Evolutionary conservation across 495 filamentous ascomycete genomes (phyloP), one percentile per base, ranked within the genome.

Genomic region (Aspergillus haitiensis): DNA sequence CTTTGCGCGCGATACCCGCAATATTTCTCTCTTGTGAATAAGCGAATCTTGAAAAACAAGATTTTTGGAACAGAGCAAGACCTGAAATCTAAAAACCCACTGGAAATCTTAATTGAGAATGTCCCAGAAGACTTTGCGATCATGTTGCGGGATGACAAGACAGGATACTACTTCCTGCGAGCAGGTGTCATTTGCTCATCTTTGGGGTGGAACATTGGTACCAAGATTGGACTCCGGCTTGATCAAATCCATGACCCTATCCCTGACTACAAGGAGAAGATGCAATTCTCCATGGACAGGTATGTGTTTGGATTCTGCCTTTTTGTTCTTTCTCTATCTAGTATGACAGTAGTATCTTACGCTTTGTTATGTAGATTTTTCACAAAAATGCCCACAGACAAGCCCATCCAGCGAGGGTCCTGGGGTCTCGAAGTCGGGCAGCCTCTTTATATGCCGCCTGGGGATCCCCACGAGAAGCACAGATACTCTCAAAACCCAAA

Each of bases 231-330:
- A 12, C 70, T 86, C 61, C 81, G 81, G 51, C 75, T 97, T 35
- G 77, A 87, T 51, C 81, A 89, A 58, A 93, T 97, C 61, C 92
- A 97, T 70, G 70, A 68, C 3, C 82, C 85, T 1, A 88, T 97
- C 32, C 92, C 92, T 0, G 90, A 96, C 64, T 95, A 94, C 68
- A 91, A 91, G 59, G 88, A 92, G 73, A 94, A 93, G 75, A 93
- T 97, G 88, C 83, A 88, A 46, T 88, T 90, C 51, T 90, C 86
- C 13, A 93, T 97, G 88, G 90, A 97, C 68, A 83, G 90, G 83
- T 87, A 67, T 21, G 75, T 63, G n/a, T 34, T 10, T 16, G 6
- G 40, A 13, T 45, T 16, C 11, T 33, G 27, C 46, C 8, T 46
- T 10, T 0, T 15, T 35, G 6, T 37, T 2, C 5, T 18, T 47